phyloP scores from a whole-genome alignment of 164 flowering plant genomes.

The Stephania cephalantha region DNA sequence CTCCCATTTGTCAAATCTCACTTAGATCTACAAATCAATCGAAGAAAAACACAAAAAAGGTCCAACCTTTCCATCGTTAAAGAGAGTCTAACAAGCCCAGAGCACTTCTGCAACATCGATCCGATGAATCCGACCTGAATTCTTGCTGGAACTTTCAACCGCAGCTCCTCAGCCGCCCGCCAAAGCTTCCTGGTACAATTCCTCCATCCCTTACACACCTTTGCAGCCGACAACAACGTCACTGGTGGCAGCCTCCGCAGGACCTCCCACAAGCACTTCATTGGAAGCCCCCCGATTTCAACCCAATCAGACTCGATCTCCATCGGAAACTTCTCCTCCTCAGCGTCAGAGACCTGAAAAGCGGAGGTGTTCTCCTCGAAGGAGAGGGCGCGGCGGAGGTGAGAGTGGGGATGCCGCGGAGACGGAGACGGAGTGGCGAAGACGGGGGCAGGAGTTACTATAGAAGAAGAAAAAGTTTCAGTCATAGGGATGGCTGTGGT shows the following conservation, averaged over 20 bases:
- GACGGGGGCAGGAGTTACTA: neutral
- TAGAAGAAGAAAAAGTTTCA: constrained; percentile 1
- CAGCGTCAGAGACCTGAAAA: constrained; percentile 18
- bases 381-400: constrained; percentile 59
- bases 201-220: constrained; percentile 90
- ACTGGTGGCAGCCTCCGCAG: constrained; percentile 76
- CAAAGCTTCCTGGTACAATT: constrained; percentile 59
- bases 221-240: constrained; percentile 59
- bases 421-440: neutral
- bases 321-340: constrained; percentile 8
- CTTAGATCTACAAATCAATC: neutral
- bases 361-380: constrained; percentile 43
- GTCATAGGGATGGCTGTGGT: constrained; percentile 11
- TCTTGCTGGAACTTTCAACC: constrained; percentile 58
- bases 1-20: neutral
- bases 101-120: constrained; percentile 78
- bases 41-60: neutral
- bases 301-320: neutral
- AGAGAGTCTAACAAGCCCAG: constrained; percentile 56
- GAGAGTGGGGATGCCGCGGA: neutral
- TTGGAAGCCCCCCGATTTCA: constrained; percentile 4
- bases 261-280: constrained; percentile 38
- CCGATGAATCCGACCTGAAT: constrained; percentile 62
- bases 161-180: constrained; percentile 78
- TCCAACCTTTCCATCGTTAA: constrained; percentile 86